Conservation (phyloP, 2,329 filamentous ascomycete species). For the Aspergillus arachidicola region DNA sequence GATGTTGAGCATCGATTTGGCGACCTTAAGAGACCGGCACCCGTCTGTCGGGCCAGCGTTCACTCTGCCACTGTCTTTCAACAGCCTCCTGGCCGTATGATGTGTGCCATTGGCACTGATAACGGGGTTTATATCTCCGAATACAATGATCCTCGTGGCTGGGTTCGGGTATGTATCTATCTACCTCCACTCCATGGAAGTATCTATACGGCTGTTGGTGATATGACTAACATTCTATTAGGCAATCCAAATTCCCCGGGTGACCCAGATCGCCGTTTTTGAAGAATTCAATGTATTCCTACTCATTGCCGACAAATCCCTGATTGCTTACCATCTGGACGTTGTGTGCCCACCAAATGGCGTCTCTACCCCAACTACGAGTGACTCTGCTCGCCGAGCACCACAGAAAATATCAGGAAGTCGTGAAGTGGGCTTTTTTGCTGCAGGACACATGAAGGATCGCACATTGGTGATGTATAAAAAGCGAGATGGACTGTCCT, state of each 20-base stretch:
- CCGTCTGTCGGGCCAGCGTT: constrained; percentile 82
- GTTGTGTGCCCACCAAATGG: constrained; percentile 66
- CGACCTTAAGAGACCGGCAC: constrained; percentile 66
- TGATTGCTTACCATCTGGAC: constrained; percentile 93
- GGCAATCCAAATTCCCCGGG: constrained; percentile 74
- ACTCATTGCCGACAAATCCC: constrained; percentile 84
- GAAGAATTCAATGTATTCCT: constrained; percentile 95
- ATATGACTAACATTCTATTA: constrained; percentile 39
- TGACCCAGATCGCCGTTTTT: constrained; percentile 91
- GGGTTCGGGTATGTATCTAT: constrained; percentile 71
- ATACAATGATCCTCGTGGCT: constrained; percentile 84
- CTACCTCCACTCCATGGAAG: neutral
- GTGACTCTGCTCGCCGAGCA: constrained; percentile 78
- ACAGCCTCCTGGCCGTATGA: constrained; percentile 75
- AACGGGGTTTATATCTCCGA: constrained; percentile 91
- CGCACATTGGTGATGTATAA: constrained; percentile 95
- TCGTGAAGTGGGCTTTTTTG: constrained; percentile 95
- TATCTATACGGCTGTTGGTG: neutral
- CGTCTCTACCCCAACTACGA: constrained; percentile 52
- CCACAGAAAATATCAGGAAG: constrained; percentile 85
- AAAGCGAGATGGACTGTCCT: constrained; percentile 87
- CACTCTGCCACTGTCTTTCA: constrained; percentile 93
- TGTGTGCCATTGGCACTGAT: constrained; percentile 94
- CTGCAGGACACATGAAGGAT: constrained; percentile 95
- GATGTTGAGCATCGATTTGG: constrained; percentile 79